Conservation (phyloP, 2,329 filamentous ascomycete species). For the Tolypocladium inflatum region DNA sequence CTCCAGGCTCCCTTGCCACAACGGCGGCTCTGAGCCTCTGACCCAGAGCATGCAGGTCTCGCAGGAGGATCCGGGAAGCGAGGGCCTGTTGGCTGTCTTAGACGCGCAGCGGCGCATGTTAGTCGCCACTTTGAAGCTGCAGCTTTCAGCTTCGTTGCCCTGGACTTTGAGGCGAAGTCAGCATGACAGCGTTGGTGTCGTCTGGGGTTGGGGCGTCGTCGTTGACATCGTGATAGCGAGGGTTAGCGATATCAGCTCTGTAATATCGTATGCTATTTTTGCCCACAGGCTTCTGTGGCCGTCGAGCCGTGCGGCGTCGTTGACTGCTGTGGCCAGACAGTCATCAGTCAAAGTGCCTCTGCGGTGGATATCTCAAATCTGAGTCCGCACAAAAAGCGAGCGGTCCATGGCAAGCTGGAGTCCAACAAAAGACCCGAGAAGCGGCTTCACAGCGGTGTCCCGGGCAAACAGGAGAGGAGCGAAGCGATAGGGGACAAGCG, state of each 20-base stretch:
- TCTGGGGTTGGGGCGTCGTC: neutral
- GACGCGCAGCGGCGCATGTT: constrained; percentile 1
- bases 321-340: neutral
- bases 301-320: neutral
- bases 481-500: neutral
- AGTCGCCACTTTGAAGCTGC: constrained; percentile 2
- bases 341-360: neutral
- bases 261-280: neutral
- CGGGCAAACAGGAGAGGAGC: neutral
- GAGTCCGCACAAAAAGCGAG: no score
- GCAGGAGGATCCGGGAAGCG: constrained; percentile 2
- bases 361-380: neutral
- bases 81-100: neutral
- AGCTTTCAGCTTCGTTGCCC: constrained; percentile 8
- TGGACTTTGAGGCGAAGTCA: neutral
- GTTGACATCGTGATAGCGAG: neutral
- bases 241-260: neutral
- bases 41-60: constrained; percentile 8
- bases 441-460: neutral
- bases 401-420: no score
- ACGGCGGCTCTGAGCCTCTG: constrained; percentile 8
- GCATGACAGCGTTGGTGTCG: neutral
- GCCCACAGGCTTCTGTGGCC: neutral
- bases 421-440: neutral
- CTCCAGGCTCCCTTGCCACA: constrained; percentile 11